These are phyloP conservation scores for Elsinoe perseae DNA, from an alignment of 2,329 filamentous ascomycete species.

Conservation along the genomic window DNA sequence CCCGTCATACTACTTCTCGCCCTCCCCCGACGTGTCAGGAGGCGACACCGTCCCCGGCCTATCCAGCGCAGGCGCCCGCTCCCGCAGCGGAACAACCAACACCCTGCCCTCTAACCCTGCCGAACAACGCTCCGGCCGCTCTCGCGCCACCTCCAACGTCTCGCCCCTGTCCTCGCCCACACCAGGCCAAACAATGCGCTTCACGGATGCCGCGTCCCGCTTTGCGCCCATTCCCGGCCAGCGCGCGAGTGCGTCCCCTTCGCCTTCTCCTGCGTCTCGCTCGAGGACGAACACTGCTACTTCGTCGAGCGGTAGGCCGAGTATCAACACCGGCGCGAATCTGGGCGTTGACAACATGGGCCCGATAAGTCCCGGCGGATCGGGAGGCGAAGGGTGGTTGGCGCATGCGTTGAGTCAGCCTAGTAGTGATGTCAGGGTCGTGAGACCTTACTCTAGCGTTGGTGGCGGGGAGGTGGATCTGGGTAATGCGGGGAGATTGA, in stretches of 20 bases:
- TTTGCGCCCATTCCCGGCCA: conserved; percentile 6
- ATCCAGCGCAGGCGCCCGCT: background rate
- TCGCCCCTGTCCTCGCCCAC: conserved; percentile 1
- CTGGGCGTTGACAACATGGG: conserved; percentile 21
- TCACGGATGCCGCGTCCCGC: conserved; percentile 4
- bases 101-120: background rate
- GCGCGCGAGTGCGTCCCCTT: background rate
- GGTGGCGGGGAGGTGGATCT: conserved; percentile 22
- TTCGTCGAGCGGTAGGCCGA: background rate
- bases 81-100: background rate
- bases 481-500: conserved; percentile 21
- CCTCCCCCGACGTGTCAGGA: background rate
- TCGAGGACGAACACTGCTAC: conserved; percentile 3
- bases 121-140: background rate
- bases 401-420: conserved; percentile 11
- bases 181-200: conserved; percentile 5
- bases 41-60: background rate
- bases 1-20: background rate
- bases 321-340: background rate
- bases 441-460: conserved; percentile 16
- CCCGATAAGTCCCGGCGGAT: conserved; percentile 9
- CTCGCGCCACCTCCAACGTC: background rate
- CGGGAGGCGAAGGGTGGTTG: conserved; percentile 10
- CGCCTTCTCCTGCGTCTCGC: background rate
- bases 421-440: conserved; percentile 1